phyloP scores from a whole-genome alignment of 2,329 filamentous ascomycete species.

The Scolecobasidium constrictum region DNA sequence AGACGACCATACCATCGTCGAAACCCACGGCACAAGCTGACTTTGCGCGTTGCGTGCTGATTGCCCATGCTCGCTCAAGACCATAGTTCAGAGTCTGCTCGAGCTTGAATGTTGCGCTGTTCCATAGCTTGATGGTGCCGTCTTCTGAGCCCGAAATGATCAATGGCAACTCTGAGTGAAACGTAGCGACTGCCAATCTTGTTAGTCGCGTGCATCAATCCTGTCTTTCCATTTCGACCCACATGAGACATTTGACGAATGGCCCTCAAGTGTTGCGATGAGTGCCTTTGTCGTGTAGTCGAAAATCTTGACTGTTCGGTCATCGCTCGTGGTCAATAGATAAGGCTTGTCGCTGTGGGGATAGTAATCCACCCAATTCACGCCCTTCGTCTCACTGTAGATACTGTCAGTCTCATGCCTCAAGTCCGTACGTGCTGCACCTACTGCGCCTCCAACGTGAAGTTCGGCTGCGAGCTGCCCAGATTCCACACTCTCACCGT shows the following conservation, averaged over 20 bases:
- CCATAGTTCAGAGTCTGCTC: constrained; percentile 96
- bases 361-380: constrained; percentile 92
- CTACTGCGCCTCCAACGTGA: constrained; percentile 93
- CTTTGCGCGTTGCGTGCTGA: constrained; percentile 87
- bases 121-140: constrained; percentile 96
- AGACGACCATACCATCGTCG: constrained; percentile 93
- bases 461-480: constrained; percentile 81
- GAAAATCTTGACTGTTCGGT: constrained; percentile 96
- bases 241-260: constrained; percentile 61
- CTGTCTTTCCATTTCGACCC: too few species aligned
- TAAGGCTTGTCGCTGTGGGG: constrained; percentile 64
- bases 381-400: constrained; percentile 94
- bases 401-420: too few species aligned
- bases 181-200: constrained; percentile 94
- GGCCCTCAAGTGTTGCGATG: constrained; percentile 93
- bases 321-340: constrained; percentile 90
- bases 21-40: constrained; percentile 94
- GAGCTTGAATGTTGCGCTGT: constrained; percentile 91
- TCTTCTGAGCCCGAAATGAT: constrained; percentile 98
- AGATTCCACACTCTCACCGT: constrained; percentile 94
- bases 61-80: constrained; percentile 93
- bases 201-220: too few species aligned
- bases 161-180: constrained; percentile 90
- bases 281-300: constrained; percentile 98
- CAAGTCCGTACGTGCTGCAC: background rate